phyloP scores from a whole-genome alignment of 345 rosid species.

The Gossypium arboreum region DNA sequence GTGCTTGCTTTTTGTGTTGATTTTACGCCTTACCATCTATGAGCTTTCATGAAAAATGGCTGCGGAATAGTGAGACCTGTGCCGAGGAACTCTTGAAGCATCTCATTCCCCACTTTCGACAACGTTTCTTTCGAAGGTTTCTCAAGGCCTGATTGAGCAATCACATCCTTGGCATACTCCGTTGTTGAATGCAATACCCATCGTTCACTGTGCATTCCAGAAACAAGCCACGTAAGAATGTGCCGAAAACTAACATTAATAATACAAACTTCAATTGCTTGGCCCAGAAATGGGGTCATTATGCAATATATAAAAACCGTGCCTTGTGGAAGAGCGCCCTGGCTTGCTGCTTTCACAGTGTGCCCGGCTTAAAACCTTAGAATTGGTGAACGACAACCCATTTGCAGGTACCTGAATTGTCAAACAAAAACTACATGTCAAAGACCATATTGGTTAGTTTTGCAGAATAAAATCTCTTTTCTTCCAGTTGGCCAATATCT shows the following conservation, averaged over 20 bases:
- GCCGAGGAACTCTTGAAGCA: constrained; percentile 59
- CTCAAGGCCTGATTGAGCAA: constrained; percentile 54
- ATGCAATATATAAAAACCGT: not conserved
- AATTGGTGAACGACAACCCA: constrained; percentile 61
- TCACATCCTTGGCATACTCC: constrained; percentile 52
- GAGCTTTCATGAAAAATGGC: constrained; percentile 80
- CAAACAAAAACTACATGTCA: not conserved
- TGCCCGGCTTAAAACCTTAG: constrained; percentile 65
- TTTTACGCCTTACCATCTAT: constrained; percentile 56
- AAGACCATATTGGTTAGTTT: not conserved
- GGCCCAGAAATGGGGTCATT: not conserved
- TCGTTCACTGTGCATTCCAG: constrained; percentile 45
- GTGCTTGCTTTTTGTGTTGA: not conserved
- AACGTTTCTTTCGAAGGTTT: constrained; percentile 58
- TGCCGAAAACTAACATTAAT: not conserved
- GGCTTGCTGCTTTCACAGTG: constrained; percentile 80
- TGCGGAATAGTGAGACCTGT: constrained; percentile 45
- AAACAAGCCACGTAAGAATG: not conserved
- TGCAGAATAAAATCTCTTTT: not conserved
- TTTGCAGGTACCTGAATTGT: constrained; percentile 56
- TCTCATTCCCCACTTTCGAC: constrained; percentile 52
- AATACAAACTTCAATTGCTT: not conserved
- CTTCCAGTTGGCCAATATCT: constrained; percentile 15
- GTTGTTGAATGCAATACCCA: constrained; percentile 80
- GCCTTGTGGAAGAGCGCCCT: constrained; percentile 63